Evolutionary conservation across 208 protist species (phyloP).

Genomic region (Naegleria gruberi): DNA sequence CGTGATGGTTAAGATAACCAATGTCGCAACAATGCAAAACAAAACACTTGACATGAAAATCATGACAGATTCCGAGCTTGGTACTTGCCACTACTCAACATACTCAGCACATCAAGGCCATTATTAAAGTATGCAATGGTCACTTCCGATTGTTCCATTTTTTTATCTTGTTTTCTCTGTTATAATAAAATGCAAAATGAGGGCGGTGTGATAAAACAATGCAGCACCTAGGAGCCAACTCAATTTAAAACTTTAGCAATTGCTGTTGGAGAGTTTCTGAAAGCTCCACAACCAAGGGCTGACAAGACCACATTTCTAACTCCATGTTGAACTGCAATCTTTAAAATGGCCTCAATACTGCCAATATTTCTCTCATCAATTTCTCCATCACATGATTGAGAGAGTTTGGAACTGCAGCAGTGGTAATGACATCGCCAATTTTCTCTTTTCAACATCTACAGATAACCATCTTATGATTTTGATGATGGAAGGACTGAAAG

Average conservation of each 20-base stretch:
- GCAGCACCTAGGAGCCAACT: too few species aligned
- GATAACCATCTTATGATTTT: too few species aligned
- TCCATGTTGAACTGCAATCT: neutral
- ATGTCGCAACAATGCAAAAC: neutral
- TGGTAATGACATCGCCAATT: neutral
- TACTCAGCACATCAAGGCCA: neutral
- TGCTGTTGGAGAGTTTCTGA: slow-evolving; percentile 6
- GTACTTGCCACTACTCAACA: neutral
- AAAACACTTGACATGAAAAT: neutral
- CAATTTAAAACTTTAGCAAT: slow-evolving; percentile 19
- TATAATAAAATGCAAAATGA: too few species aligned
- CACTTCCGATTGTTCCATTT: too few species aligned
- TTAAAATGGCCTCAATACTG: slow-evolving; percentile 9
- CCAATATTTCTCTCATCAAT: neutral
- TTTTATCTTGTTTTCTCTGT: too few species aligned
- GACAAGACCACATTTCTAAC: neutral
- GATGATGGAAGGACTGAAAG: too few species aligned
- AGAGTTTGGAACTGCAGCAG: neutral
- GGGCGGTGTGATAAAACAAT: too few species aligned
- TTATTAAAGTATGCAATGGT: too few species aligned
- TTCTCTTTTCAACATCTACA: too few species aligned
- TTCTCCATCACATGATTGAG: neutral
- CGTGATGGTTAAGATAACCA: slow-evolving; percentile 42
- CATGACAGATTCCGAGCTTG: neutral
- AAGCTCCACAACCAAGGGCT: slow-evolving; percentile 27